phyloP scores from a whole-genome alignment of 768 basidiomycete species.

The Termitomyces sp. region DNA sequence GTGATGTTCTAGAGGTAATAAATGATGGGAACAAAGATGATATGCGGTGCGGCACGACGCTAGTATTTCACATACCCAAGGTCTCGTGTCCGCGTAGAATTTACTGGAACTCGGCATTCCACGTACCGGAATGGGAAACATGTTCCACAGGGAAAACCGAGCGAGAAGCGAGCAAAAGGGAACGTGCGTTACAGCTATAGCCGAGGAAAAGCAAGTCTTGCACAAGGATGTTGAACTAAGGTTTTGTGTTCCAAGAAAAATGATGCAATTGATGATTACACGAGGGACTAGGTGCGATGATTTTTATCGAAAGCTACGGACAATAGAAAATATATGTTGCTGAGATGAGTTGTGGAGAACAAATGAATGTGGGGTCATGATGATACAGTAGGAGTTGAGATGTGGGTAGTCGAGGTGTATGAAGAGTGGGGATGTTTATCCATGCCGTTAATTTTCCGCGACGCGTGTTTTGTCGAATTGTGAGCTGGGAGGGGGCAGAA shows the following conservation, averaged over 20 bases:
- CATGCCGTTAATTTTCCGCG: conserved; percentile 6
- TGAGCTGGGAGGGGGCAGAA: neutral
- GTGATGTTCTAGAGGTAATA: neutral
- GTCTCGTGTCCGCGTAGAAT: neutral
- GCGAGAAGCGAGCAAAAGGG: neutral
- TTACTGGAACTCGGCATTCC: neutral
- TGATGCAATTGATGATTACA: conserved; percentile 7
- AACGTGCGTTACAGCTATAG: neutral
- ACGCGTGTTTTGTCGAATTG: neutral
- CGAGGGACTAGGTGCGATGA: neutral
- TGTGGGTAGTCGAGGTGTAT: conserved; percentile 3
- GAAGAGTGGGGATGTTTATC: conserved; percentile 4
- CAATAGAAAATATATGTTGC: conserved; percentile 15
- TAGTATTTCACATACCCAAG: too few relatives aligned
- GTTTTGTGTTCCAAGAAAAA: conserved; percentile 1
- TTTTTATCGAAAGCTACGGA: conserved; percentile 17
- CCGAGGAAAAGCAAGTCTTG: neutral
- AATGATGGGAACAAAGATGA: conserved; percentile 2
- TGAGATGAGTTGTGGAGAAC: conserved; percentile 14
- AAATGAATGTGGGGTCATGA: neutral
- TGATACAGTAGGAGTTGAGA: conserved; percentile 11
- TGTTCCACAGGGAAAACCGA: neutral
- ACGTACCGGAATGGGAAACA: neutral
- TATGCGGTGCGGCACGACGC: neutral
- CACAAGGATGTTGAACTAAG: neutral